These are phyloP conservation scores for Starmera pachycereana DNA, from an alignment of 805 yeast genomes.

Conservation along the genomic window DNA sequence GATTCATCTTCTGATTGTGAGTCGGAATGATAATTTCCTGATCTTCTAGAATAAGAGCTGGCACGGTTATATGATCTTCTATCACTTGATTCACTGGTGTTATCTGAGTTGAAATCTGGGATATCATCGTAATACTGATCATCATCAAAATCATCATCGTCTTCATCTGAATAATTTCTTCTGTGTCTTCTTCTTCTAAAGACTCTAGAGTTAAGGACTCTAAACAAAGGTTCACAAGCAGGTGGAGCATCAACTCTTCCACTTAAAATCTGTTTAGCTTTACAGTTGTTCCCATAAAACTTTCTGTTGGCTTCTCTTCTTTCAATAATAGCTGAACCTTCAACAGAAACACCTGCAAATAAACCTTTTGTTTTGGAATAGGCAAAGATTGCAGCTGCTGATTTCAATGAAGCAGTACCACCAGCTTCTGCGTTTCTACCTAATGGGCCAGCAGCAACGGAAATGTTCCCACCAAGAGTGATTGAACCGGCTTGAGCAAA, in stretches of 20 bases:
- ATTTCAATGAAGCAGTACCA: constrained; percentile 80
- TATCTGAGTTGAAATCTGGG: constrained; percentile 17
- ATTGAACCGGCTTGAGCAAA: constrained; percentile 92
- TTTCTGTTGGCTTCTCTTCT: constrained; percentile 95
- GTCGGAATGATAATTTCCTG: background rate
- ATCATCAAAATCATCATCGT: constrained; percentile 38
- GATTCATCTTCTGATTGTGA: constrained; percentile 21
- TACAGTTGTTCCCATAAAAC: constrained; percentile 82
- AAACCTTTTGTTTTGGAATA: constrained; percentile 95
- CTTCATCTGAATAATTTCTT: constrained; percentile 24
- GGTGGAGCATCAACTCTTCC: constrained; percentile 94
- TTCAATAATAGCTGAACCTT: constrained; percentile 93
- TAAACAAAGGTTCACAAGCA: constrained; percentile 76
- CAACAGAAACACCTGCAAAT: constrained; percentile 94
- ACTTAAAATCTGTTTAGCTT: constrained; percentile 73
- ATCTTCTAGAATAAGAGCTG: constrained; percentile 4
- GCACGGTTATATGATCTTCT: constrained; percentile 15
- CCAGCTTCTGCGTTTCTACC: constrained; percentile 98
- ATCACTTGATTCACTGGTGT: constrained; percentile 18
- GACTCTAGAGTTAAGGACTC: constrained; percentile 78
- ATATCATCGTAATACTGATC: constrained; percentile 70
- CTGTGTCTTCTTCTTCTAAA: constrained; percentile 44
- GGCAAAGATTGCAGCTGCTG: constrained; percentile 84
- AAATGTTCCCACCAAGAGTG: constrained; percentile 89
- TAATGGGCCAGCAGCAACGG: constrained; percentile 95